Evolutionary conservation across 2,329 filamentous ascomycete species (phyloP), one percentile per base, ranked within the genome.

Genomic region (Cercospora canescens): DNA sequence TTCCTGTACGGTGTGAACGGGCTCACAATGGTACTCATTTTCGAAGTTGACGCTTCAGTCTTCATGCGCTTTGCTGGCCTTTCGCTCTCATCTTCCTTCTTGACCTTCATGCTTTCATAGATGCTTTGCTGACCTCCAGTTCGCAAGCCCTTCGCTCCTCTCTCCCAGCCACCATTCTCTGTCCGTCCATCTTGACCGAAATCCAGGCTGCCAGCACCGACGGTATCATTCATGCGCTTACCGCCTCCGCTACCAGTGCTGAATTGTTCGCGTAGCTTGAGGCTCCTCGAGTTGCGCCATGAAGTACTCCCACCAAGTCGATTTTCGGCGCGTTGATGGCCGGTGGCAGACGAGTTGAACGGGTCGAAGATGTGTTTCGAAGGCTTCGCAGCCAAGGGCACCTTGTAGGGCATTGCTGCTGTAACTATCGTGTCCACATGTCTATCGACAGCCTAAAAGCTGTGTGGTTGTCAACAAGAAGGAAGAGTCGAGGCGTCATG

Each of bases 301-400:
- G 87, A 85, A 70, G 81, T 88, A 71, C 83, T 85, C 26, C 86
- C 85, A 1, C 87, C 86, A 1, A 90, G 83, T 3, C 82, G 80
- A 66, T 87, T 89, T 66, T 94, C 91, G 48, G 91, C 87, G 45
- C 88, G 85, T 79, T 96, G 93, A 76, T 97, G 92, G 75, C 87
- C 89, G 74, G 88, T 92, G 79, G 97, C 93, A 68, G 92, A 94
- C 73, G 93, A 96, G 76, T 94, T 97, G 94, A 94, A 97, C 79
- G 97, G 89, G 58, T 75, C 73, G 67, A 74, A 75, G 50, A 74
- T 73, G 41, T 67, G 61, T 37, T 68, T 72, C 34, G 63, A 68
- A 2, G 73, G 72, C 59, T 74, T 74, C 26, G 73, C 73, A n/a
- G 72, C 73, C 32, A 60, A 37, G 1, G 70, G 69, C 21, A 70